Conservation (phyloP, 2,329 filamentous ascomycete genomes). For the Colletotrichum chrysophilum region DNA sequence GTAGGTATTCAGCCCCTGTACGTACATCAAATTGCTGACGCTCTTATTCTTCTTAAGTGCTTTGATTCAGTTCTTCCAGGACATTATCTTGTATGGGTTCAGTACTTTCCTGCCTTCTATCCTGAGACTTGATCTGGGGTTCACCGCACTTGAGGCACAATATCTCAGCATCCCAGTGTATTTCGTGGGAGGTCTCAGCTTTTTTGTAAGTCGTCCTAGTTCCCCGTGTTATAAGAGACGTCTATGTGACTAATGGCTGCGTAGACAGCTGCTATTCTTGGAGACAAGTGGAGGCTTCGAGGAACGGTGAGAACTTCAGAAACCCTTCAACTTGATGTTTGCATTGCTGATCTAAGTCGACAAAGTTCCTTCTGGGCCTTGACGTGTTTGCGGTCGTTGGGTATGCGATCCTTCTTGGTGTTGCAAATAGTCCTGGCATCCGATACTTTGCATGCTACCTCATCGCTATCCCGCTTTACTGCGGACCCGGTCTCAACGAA, state of each 20-base stretch:
- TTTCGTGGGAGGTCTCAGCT: constrained; percentile 49
- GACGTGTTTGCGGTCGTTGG: constrained; percentile 54
- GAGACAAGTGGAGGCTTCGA: not conserved
- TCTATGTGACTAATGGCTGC: not conserved
- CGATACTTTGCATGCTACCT: constrained; percentile 58
- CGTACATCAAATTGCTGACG: not conserved
- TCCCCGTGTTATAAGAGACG: not conserved
- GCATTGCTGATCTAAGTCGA: not conserved
- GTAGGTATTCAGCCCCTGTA: constrained; percentile 24
- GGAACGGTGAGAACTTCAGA: not conserved
- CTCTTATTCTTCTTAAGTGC: constrained; percentile 22
- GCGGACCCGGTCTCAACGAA: constrained; percentile 55
- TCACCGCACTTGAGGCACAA: constrained; percentile 52
- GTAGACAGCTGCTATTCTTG: not conserved
- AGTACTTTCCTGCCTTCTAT: constrained; percentile 63
- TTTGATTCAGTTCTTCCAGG: constrained; percentile 55
- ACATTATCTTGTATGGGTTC: constrained; percentile 59
- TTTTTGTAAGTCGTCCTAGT: constrained; percentile 33
- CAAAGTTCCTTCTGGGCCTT: constrained; percentile 26
- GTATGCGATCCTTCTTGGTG: constrained; percentile 50
- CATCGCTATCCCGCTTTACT: constrained; percentile 51
- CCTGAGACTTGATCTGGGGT: constrained; percentile 52
- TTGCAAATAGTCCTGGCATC: constrained; percentile 40
- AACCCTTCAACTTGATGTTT: not conserved
- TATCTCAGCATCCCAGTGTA: constrained; percentile 62